Evolutionary conservation across 352 stramenopile species (phyloP).

Genomic region (Pythium myriotylum): DNA sequence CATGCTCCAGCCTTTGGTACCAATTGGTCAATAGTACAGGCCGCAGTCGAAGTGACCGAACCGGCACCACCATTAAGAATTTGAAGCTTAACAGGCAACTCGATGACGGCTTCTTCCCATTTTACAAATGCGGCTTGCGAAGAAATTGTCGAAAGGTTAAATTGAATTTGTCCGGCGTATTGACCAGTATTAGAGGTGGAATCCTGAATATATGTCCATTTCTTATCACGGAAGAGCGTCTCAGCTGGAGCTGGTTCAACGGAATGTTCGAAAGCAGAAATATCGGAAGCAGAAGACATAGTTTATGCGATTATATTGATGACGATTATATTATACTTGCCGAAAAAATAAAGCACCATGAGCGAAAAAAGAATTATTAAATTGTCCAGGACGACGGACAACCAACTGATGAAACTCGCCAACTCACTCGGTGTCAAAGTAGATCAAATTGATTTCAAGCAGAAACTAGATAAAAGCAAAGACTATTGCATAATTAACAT

Average conservation of each 20-base stretch:
- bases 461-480: conserved; percentile 17
- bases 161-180: conserved; percentile 25
- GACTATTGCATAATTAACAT: conserved; percentile 26
- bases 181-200: conserved; percentile 25
- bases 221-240: conserved; percentile 25
- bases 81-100: conserved; percentile 23
- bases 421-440: conserved; percentile 22
- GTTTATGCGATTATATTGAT: conserved; percentile 26
- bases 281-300: conserved; percentile 26
- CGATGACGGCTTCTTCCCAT: conserved; percentile 25
- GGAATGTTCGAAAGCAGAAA: conserved; percentile 27
- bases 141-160: conserved; percentile 23
- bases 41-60: conserved; percentile 23
- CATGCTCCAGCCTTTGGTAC: conserved; percentile 17
- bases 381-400: conserved; percentile 25
- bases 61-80: conserved; percentile 24
- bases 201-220: conserved; percentile 29
- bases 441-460: conserved; percentile 29
- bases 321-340: conserved; percentile 16
- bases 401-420: conserved; percentile 24
- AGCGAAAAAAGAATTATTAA: conserved; percentile 25
- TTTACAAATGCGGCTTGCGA: conserved; percentile 23
- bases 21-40: conserved; percentile 24
- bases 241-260: conserved; percentile 25
- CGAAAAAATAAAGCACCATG: conserved; percentile 24